Conservation (phyloP, 129 eudicot genomes). For the Flaveria trinervia region DNA sequence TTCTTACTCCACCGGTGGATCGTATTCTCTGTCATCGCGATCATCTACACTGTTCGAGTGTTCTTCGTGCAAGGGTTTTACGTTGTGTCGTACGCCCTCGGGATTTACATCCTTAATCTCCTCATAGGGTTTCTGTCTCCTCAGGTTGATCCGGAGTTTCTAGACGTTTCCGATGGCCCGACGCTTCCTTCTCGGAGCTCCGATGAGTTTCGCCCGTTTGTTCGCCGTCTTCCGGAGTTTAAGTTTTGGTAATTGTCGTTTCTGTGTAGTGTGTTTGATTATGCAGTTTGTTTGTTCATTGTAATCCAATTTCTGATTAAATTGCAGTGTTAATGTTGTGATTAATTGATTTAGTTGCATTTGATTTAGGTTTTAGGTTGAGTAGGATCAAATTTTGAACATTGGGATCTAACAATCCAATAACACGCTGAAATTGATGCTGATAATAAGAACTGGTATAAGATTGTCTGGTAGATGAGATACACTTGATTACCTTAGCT, state of each 20-base stretch:
- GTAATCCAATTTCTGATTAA: not conserved
- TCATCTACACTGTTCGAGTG: slow-evolving; percentile 57
- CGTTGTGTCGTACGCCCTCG: slow-evolving; percentile 81
- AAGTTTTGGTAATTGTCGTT: slow-evolving; percentile 54
- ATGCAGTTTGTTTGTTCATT: not conserved
- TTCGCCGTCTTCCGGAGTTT: slow-evolving; percentile 75
- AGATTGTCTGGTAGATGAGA: not conserved
- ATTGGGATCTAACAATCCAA: not conserved
- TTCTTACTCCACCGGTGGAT: slow-evolving; percentile 77
- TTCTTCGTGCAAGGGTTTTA: slow-evolving; percentile 75
- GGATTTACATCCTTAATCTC: slow-evolving; percentile 72
- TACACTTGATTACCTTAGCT: not conserved
- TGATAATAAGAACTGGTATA: not conserved
- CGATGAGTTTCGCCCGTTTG: slow-evolving; percentile 97
- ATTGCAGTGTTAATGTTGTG: not conserved
- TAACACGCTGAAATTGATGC: not conserved
- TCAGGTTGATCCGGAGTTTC: slow-evolving; percentile 76
- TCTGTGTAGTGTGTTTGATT: not conserved
- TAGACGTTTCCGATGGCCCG: slow-evolving; percentile 60
- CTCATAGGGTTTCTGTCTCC: slow-evolving; percentile 86
- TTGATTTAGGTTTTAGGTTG: slow-evolving; percentile 23
- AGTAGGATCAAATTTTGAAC: not conserved
- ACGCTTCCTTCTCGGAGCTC: slow-evolving; percentile 57
- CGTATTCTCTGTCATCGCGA: slow-evolving; percentile 45
- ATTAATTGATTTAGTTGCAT: slow-evolving; percentile 1